Evolutionary conservation across 495 filamentous ascomycete genomes (phyloP).

Genomic region (Poronia punctata): DNA sequence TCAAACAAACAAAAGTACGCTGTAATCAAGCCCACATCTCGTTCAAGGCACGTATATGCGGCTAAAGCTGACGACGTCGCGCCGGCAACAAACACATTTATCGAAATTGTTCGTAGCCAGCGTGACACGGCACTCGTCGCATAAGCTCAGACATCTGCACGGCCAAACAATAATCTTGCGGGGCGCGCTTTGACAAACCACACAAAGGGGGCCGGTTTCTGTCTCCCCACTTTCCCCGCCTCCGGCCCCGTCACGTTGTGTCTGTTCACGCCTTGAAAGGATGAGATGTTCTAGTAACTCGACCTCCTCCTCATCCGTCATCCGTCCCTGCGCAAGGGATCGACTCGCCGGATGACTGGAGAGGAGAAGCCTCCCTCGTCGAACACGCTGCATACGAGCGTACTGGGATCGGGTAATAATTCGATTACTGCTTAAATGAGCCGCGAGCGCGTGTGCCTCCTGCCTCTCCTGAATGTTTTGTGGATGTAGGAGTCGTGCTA

Average conservation of each 20-base stretch:
- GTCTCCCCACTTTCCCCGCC: slow-evolving; percentile 27
- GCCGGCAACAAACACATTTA: slow-evolving; percentile 87
- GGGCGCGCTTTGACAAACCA: slow-evolving; percentile 83
- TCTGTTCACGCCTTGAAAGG: slow-evolving; percentile 47
- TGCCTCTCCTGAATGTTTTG: slow-evolving; percentile 66
- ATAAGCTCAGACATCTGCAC: slow-evolving; percentile 86
- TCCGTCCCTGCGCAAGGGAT: slow-evolving; percentile 24
- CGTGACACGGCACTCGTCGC: slow-evolving; percentile 89
- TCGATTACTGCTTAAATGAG: slow-evolving; percentile 61
- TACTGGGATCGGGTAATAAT: slow-evolving; percentile 79
- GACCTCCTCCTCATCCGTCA: slow-evolving; percentile 67
- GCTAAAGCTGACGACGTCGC: slow-evolving; percentile 78
- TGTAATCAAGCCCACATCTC: too few relatives aligned
- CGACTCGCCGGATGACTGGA: slow-evolving; percentile 29
- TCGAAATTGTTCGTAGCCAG: slow-evolving; percentile 96
- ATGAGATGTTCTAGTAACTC: slow-evolving; percentile 76
- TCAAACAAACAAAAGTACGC: background rate
- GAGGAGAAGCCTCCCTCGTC: slow-evolving; percentile 59
- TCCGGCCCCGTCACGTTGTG: slow-evolving; percentile 5
- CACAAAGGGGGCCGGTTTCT: slow-evolving; percentile 74
- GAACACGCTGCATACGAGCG: slow-evolving; percentile 54
- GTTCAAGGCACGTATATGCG: slow-evolving; percentile 81
- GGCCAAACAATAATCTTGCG: slow-evolving; percentile 94
- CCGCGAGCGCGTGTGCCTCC: slow-evolving; percentile 75
- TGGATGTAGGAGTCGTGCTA: slow-evolving; percentile 81